Conservation (phyloP, 768 basidiomycete genomes). For the Amanita jacksonii region DNA sequence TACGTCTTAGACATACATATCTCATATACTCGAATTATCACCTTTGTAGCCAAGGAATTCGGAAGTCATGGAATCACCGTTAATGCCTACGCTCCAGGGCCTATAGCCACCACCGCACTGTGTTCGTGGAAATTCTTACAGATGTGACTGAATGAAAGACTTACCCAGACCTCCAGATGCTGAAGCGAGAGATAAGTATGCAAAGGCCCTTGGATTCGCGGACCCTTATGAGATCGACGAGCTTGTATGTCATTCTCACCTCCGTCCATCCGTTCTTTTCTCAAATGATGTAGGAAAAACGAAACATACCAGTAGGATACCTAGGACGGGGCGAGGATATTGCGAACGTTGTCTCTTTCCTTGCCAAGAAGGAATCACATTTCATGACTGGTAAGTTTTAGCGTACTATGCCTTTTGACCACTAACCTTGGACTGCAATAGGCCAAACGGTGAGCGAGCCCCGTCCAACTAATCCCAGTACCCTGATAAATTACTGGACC, state of each 20-base stretch:
- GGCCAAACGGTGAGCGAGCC: too few species aligned
- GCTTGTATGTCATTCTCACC: not conserved
- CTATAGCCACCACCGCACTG: not conserved
- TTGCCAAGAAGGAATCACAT: too few species aligned
- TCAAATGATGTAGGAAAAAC: not conserved
- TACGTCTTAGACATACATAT: constrained; percentile 9
- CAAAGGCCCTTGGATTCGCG: too few species aligned
- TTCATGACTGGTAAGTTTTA: too few species aligned
- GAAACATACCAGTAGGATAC: not conserved
- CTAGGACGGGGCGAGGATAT: constrained; percentile 19
- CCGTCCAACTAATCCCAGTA: too few species aligned
- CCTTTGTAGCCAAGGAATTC: constrained; percentile 24
- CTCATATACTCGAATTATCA: too few species aligned
- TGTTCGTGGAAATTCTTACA: not conserved
- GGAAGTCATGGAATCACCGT: constrained; percentile 30
- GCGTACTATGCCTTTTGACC: too few species aligned
- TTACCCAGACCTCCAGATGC: too few species aligned
- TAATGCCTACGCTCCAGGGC: constrained; percentile 30
- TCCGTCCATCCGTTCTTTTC: not conserved
- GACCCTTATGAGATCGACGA: not conserved
- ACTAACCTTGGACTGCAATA: too few species aligned
- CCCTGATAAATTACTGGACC: too few species aligned
- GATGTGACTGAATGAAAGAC: too few species aligned
- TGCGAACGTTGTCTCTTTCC: constrained; percentile 27
- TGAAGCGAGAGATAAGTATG: too few species aligned